A percentile compares a stretch with the other conserved stretches of the same genome.
Evolutionary conservation across 164 flowering plant genomes (phyloP).

Genomic region (Berberis vulgaris): DNA sequence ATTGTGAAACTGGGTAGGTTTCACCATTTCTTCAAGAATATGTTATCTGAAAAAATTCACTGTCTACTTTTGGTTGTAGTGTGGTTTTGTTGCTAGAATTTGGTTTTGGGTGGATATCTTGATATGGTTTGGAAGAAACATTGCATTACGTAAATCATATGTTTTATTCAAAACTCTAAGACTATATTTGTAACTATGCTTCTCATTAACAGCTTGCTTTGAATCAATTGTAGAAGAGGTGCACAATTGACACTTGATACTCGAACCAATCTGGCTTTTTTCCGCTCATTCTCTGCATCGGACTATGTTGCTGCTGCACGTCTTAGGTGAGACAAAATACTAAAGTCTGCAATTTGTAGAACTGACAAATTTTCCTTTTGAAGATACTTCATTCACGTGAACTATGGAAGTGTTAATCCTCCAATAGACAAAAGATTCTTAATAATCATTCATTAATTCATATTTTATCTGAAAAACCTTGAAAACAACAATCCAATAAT

Average conservation of each 20-base stretch:
- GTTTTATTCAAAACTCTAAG: too few relatives aligned
- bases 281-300: constrained; percentile 60
- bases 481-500: too few relatives aligned
- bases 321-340: constrained; percentile 47
- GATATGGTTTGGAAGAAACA: neutral
- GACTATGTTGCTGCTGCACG: constrained; percentile 86
- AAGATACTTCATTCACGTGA: too few relatives aligned
- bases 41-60: too few relatives aligned
- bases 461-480: too few relatives aligned
- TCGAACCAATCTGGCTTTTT: constrained; percentile 72
- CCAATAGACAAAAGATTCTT: too few relatives aligned
- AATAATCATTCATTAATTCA: too few relatives aligned
- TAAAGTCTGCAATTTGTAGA: too few relatives aligned
- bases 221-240: constrained; percentile 31
- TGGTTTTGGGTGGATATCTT: neutral
- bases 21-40: neutral
- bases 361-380: too few relatives aligned
- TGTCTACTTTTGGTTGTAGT: neutral
- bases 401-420: too few relatives aligned
- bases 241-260: constrained; percentile 50
- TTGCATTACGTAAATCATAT: too few relatives aligned
- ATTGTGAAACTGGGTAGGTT: constrained; percentile 62
- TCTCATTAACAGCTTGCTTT: neutral
- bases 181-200: neutral
- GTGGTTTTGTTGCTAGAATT: neutral